Conservation (phyloP, 2,329 filamentous ascomycete genomes). For the Dothidotthia symphoricarpi region DNA sequence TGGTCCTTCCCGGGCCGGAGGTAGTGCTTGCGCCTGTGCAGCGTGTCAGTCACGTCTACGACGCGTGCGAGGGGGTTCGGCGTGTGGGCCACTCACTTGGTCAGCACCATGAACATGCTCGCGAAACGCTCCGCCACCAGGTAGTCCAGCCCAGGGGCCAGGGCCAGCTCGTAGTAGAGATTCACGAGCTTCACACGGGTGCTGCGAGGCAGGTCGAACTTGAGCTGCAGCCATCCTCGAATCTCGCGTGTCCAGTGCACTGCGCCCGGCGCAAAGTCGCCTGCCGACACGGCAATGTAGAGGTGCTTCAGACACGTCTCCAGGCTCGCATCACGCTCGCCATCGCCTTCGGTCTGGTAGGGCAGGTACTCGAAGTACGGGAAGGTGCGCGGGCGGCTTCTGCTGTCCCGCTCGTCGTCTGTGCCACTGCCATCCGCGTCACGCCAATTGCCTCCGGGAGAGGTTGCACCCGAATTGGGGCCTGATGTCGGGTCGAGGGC, state of each 20-base stretch:
- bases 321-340: slow-evolving; percentile 73
- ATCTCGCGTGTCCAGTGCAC: slow-evolving; percentile 97
- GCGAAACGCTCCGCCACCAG: slow-evolving; percentile 83
- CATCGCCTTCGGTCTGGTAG: slow-evolving; percentile 79
- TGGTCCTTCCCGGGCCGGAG: slow-evolving; percentile 80
- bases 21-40: slow-evolving; percentile 83
- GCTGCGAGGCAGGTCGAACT: slow-evolving; percentile 90
- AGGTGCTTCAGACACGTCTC: slow-evolving; percentile 89
- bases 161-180: slow-evolving; percentile 89
- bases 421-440: slow-evolving; percentile 53
- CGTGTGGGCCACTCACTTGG: slow-evolving; percentile 64
- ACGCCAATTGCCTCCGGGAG: slow-evolving; percentile 66
- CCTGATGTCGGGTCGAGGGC: slow-evolving; percentile 44
- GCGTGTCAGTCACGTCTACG: slow-evolving; percentile 24
- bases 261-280: slow-evolving; percentile 91
- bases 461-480: slow-evolving; percentile 80
- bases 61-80: slow-evolving; percentile 1
- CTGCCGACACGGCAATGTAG: slow-evolving; percentile 85
- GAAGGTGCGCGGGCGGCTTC: slow-evolving; percentile 78
- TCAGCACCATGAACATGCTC: slow-evolving; percentile 93
- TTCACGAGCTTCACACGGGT: slow-evolving; percentile 80
- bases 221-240: slow-evolving; percentile 89
- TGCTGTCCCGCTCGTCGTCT: slow-evolving; percentile 58
- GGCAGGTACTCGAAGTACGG: slow-evolving; percentile 89
- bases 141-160: slow-evolving; percentile 85